phyloP scores from a whole-genome alignment of 176 grass and related monocot genomes.

The Zea luxurians region DNA sequence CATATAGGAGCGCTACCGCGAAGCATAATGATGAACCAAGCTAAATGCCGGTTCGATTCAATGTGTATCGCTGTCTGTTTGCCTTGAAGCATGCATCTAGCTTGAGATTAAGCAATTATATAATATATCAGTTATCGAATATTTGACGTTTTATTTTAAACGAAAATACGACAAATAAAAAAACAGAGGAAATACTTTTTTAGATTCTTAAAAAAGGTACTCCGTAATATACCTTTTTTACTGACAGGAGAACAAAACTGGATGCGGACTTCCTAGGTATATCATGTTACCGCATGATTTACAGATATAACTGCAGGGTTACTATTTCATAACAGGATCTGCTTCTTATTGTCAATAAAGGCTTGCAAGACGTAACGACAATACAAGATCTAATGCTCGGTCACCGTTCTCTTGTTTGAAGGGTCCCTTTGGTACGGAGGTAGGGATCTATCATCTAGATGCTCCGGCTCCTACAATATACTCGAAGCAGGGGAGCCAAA shows the following conservation, averaged over 20 bases:
- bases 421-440: too few species aligned
- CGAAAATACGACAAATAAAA: too few species aligned
- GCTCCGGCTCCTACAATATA: too few species aligned
- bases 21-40: slow-evolving; percentile 23
- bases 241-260: background rate
- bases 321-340: background rate
- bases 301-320: too few species aligned
- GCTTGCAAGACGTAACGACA: background rate
- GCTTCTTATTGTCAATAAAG: background rate
- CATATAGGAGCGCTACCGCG: too few species aligned
- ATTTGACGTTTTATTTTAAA: background rate
- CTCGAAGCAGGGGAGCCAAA: too few species aligned
- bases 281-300: too few species aligned
- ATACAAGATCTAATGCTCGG: background rate
- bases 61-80: slow-evolving; percentile 33
- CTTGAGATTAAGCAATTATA: slow-evolving; percentile 8
- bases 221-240: background rate
- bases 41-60: slow-evolving; percentile 29
- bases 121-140: too few species aligned
- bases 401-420: background rate
- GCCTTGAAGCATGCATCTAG: slow-evolving; percentile 25
- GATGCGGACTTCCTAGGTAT: background rate
- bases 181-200: background rate
- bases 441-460: too few species aligned
- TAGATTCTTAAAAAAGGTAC: background rate